Evolutionary conservation across 106 monocot genomes (phyloP), one percentile per base, ranked within the genome.

Genomic region (Posidonia australis): DNA sequence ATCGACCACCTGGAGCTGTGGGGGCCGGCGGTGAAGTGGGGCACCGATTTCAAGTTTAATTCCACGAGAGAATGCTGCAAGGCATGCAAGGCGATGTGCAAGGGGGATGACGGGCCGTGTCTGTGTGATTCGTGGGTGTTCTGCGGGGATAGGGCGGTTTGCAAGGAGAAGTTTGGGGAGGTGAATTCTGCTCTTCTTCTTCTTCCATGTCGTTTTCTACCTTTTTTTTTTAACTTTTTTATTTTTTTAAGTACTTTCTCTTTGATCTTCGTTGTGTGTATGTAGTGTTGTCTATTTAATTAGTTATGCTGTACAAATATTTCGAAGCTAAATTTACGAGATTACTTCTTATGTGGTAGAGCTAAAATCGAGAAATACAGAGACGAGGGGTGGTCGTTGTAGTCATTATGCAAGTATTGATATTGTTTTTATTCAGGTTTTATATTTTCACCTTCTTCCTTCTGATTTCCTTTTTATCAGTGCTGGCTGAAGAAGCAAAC

Each of bases 401-500:
- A n/a, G n/a, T n/a, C n/a, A n/a, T n/a, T n/a, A n/a, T n/a, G n/a
- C n/a, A n/a, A n/a, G n/a, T n/a, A n/a, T n/a, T n/a, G n/a, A n/a
- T n/a, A n/a, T n/a, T n/a, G n/a, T n/a, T n/a, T n/a, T n/a, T n/a
- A n/a, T n/a, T n/a, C n/a, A n/a, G n/a, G n/a, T n/a, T n/a, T n/a
- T 36, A 36, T 7, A 36, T 36, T 4, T 36, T 36, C 36, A 36
- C 17, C 17, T 12, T 32, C 19, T 41, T 69, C 19, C 13, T 44
- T 19, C 23, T 54, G n/a, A n/a, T 63, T 59, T 20, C 46, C 63
- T 42, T 47, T 61, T 23, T n/a, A n/a, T 20, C 72, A 96, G 98
- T 98, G 98, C 63, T 98, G 98, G 98, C 67, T 98, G 70, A 91
- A 98, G 75, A 91, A 87, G 63, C 98, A 98, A 72, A 80, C 85